These are phyloP conservation scores for Phaeophleospora eucalypticola DNA, from an alignment of 2,329 filamentous ascomycete genomes.

Conservation along the genomic window DNA sequence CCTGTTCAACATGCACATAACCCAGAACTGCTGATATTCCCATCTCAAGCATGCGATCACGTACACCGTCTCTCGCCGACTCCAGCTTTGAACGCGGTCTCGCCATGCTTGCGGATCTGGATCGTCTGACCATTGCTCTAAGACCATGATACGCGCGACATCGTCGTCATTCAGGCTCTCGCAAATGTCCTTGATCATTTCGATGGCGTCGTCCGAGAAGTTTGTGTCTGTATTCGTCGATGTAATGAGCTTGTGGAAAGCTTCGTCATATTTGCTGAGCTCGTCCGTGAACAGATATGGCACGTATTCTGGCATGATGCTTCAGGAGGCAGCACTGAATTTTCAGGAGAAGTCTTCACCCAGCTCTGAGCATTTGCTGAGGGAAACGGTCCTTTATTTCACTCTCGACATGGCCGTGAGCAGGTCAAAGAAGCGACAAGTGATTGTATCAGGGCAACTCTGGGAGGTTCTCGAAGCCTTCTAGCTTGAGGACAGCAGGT, in stretches of 20 bases:
- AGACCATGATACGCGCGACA: background rate
- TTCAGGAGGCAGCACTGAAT: too few relatives aligned
- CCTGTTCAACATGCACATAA: background rate
- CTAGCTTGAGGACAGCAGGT: too few relatives aligned
- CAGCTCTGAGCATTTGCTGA: too few relatives aligned
- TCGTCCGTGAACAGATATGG: background rate
- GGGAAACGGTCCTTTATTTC: too few relatives aligned
- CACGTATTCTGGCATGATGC: background rate
- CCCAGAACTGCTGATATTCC: background rate
- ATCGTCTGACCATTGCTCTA: background rate
- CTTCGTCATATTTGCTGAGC: background rate
- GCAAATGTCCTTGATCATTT: background rate
- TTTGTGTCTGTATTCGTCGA: background rate
- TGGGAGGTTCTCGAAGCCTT: too few relatives aligned
- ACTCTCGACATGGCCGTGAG: too few relatives aligned
- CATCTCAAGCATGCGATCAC: background rate
- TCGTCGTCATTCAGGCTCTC: background rate
- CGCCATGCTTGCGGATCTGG: background rate
- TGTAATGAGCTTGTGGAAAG: background rate
- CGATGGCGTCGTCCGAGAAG: background rate
- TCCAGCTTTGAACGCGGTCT: background rate
- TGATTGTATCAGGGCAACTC: too few relatives aligned
- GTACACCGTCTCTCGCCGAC: background rate
- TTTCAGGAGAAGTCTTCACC: too few relatives aligned
- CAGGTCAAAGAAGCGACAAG: too few relatives aligned